Conservation (phyloP, 306 rosid genomes). For the Vigna angularis region DNA sequence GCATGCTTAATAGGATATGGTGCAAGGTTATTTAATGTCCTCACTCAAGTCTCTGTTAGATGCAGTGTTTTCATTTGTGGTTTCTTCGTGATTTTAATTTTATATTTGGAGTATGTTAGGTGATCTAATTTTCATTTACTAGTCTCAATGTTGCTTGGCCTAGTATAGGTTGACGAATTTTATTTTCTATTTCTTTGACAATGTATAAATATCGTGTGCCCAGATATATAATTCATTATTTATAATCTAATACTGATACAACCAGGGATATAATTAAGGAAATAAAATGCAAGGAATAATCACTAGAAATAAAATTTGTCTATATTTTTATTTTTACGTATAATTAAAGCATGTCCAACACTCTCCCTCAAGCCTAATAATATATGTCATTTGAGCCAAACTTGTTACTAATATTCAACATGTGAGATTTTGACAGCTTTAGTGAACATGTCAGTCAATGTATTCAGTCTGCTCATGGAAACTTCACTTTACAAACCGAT, state of each 20-base stretch:
- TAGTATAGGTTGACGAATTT: slow-evolving; percentile 20
- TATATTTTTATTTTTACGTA: no score
- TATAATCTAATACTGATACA: neutral
- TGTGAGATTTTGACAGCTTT: no score
- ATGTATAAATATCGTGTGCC: neutral
- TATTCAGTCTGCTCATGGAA: no score
- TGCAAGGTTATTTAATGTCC: slow-evolving; percentile 76
- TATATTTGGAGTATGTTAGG: slow-evolving; percentile 2
- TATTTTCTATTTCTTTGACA: neutral
- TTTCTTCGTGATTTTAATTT: slow-evolving; percentile 26
- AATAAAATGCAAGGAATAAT: neutral
- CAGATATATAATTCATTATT: no score
- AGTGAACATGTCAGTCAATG: no score
- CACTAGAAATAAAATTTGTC: neutral
- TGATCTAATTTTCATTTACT: slow-evolving; percentile 22
- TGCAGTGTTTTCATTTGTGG: slow-evolving; percentile 31
- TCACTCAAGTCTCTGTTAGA: slow-evolving; percentile 29
- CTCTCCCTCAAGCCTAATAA: no score
- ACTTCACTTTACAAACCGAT: no score
- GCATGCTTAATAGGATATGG: slow-evolving; percentile 99
- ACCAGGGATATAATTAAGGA: neutral
- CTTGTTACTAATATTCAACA: no score
- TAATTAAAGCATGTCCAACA: no score
- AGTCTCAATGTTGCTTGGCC: slow-evolving; percentile 26
- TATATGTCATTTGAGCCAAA: no score